A percentile compares a stretch with the other conserved stretches of the same genome.
Conservation (phyloP, 2,329 filamentous ascomycete species). For the Fusarium pilosicola region DNA sequence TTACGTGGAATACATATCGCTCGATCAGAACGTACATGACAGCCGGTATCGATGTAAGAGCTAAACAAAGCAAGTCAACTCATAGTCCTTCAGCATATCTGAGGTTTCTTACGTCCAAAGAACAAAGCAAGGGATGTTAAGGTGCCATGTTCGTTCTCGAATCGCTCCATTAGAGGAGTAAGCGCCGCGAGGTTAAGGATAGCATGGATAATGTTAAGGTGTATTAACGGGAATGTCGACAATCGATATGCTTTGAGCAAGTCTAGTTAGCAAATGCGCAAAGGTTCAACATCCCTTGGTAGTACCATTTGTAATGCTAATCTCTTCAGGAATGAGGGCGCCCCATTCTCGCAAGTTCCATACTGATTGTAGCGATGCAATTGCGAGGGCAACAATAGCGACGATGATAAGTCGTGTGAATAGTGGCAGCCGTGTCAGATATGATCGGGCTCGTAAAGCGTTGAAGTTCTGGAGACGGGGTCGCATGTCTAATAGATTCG, state of each 20-base stretch:
- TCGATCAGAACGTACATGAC: constrained; percentile 84
- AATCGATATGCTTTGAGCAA: constrained; percentile 79
- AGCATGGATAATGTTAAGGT: constrained; percentile 82
- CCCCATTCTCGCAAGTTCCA: constrained; percentile 83
- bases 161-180: constrained; percentile 89
- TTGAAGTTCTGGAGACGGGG: constrained; percentile 64
- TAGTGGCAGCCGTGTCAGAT: constrained; percentile 84
- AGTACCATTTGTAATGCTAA: constrained; percentile 75
- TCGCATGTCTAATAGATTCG: constrained; percentile 44
- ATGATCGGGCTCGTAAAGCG: constrained; percentile 78
- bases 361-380: constrained; percentile 73
- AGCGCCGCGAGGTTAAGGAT: constrained; percentile 82
- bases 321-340: constrained; percentile 78
- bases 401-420: constrained; percentile 79
- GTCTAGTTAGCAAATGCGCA: constrained; percentile 6
- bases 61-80: constrained; percentile 54
- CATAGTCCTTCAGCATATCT: background rate
- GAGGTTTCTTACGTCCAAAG: constrained; percentile 79
- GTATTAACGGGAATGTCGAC: constrained; percentile 91
- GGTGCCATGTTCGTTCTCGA: constrained; percentile 92
- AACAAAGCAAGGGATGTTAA: constrained; percentile 88
- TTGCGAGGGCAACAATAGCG: constrained; percentile 70
- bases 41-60: constrained; percentile 83
- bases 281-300: background rate
- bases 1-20: constrained; percentile 73